A percentile compares a stretch with the other conserved stretches of the same genome.
These are phyloP conservation scores for Breynia disticha DNA, from an alignment of 441 rosid species.

Conservation along the genomic window DNA sequence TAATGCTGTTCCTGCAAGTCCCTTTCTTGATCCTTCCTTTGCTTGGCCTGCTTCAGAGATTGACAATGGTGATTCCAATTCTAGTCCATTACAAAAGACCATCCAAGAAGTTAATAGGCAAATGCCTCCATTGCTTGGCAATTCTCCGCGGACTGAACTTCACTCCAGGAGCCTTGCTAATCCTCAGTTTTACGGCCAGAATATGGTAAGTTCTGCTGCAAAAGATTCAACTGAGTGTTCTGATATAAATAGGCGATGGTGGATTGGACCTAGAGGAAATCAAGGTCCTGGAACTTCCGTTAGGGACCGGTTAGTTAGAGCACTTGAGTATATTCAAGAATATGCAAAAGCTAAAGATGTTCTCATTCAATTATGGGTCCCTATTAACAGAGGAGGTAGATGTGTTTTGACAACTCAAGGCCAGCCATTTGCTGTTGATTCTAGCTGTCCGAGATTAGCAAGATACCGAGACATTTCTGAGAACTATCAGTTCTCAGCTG, in stretches of 20 bases:
- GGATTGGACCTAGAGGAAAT: constrained; percentile 58
- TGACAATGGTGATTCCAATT: constrained; percentile 17
- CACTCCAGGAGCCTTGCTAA: constrained; percentile 12
- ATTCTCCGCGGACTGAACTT: constrained; percentile 15
- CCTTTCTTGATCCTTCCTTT: constrained; percentile 35
- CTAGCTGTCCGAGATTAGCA: constrained; percentile 26
- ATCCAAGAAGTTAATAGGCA: constrained; percentile 31
- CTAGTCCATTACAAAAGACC: constrained; percentile 20
- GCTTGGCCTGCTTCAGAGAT: constrained; percentile 33
- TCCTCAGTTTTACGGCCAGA: too few relatives aligned
- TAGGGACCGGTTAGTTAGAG: constrained; percentile 53
- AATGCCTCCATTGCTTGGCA: constrained; percentile 13
- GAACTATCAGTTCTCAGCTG: constrained; percentile 30
- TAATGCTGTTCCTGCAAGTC: constrained; percentile 30
- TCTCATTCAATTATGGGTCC: constrained; percentile 86
- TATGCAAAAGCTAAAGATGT: constrained; percentile 41
- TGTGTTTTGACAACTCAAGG: constrained; percentile 60
- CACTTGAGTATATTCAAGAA: constrained; percentile 51
- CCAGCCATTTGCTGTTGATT: constrained; percentile 44
- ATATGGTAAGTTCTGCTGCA: constrained; percentile 3
- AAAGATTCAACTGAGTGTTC: constrained; percentile 28
- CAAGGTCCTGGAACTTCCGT: constrained; percentile 43
- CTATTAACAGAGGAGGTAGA: constrained; percentile 54
- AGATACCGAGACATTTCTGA: constrained; percentile 34
- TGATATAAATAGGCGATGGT: constrained; percentile 46